A percentile compares a stretch with the other conserved stretches of the same genome.
These are phyloP conservation scores for Pseudotsuga menziesii DNA, from an alignment of 75 land plant genomes.

Conservation along the genomic window DNA sequence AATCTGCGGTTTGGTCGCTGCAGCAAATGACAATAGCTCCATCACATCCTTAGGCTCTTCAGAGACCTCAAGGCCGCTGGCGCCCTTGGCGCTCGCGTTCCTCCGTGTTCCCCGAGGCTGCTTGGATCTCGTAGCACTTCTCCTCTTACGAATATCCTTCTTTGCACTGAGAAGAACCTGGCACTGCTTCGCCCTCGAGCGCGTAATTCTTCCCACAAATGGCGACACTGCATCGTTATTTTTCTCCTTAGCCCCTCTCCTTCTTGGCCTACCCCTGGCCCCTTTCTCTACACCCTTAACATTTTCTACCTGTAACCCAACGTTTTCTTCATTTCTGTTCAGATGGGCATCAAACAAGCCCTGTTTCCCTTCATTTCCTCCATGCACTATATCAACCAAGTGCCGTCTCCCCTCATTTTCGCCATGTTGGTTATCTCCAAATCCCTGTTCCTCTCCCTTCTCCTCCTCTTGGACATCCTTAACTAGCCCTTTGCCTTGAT, in stretches of 20 bases:
- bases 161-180: not conserved
- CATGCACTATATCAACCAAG: not conserved
- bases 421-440: not conserved
- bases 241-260: not conserved
- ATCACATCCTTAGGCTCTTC: not conserved
- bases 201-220: slow-evolving; percentile 8
- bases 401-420: not conserved
- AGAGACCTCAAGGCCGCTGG: not conserved
- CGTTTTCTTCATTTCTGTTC: not conserved
- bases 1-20: not conserved
- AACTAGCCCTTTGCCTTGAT: not conserved
- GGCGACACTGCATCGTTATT: not conserved
- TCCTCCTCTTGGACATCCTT: not conserved
- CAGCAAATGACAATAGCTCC: not conserved
- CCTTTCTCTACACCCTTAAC: not conserved
- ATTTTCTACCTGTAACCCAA: too few species aligned
- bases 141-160: slow-evolving; percentile 2
- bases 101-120: not conserved
- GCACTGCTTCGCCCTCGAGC: slow-evolving; percentile 2
- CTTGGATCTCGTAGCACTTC: too few species aligned
- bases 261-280: not conserved
- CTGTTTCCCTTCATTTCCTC: not conserved
- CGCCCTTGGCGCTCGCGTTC: not conserved
- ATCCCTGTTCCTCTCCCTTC: not conserved
- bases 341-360: not conserved